phyloP scores from a whole-genome alignment of 257 asterid genomes.

The Thymus quinquecostatus region DNA sequence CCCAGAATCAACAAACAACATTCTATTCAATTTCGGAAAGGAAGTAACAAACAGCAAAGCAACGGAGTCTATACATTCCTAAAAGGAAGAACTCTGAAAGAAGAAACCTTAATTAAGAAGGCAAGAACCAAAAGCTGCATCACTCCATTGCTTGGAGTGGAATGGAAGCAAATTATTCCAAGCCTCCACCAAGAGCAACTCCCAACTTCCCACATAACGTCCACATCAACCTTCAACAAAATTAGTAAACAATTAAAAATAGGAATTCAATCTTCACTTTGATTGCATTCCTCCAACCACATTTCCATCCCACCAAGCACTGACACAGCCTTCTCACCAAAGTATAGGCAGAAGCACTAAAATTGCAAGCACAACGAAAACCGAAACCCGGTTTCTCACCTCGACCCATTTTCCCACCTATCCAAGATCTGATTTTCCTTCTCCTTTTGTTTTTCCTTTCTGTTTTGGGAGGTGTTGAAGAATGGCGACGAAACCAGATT shows the following conservation, averaged over 20 bases:
- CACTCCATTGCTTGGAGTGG: constrained; percentile 52
- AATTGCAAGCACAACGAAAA: constrained; percentile 38
- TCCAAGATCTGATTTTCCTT: background rate
- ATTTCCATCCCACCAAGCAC: constrained; percentile 46
- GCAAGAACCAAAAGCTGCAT: constrained; percentile 33
- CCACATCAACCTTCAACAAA: constrained; percentile 42
- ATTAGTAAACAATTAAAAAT: background rate
- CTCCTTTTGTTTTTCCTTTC: background rate
- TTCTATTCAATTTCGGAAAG: background rate
- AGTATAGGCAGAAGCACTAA: constrained; percentile 31
- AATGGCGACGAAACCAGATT: constrained; percentile 68
- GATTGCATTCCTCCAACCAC: constrained; percentile 35
- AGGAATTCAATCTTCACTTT: constrained; percentile 34
- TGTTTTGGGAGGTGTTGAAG: background rate
- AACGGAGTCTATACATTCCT: background rate
- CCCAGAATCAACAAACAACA: background rate
- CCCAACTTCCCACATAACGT: constrained; percentile 34
- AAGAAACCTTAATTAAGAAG: constrained; percentile 41
- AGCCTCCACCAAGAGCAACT: constrained; percentile 32
- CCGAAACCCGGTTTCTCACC: constrained; percentile 29
- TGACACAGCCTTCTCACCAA: constrained; percentile 48
- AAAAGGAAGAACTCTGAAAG: constrained; percentile 19
- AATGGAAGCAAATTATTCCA: constrained; percentile 48
- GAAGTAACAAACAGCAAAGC: background rate
- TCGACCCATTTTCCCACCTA: constrained; percentile 1